Evolutionary conservation across 2,329 filamentous ascomycete species (phyloP).

Genomic region (Colletotrichum tabaci): DNA sequence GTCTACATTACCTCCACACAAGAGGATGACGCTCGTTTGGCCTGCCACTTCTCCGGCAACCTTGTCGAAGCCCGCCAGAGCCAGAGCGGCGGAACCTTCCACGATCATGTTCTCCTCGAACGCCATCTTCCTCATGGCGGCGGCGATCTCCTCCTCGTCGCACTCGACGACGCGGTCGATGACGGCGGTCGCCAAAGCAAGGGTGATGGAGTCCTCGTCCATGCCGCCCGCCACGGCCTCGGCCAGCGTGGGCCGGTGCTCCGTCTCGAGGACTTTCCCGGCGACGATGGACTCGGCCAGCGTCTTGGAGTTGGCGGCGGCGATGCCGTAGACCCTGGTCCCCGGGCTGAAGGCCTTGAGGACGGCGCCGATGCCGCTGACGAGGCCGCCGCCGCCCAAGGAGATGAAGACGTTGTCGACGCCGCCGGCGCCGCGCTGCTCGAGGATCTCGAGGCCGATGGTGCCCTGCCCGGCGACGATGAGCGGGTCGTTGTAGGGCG

Average conservation of each 20-base stretch:
- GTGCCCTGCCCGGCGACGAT: constrained; percentile 44
- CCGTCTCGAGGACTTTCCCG: constrained; percentile 44
- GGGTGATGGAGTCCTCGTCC: constrained; percentile 45
- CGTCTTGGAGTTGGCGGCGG: constrained; percentile 44
- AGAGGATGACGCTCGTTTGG: constrained; percentile 43
- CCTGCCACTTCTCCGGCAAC: constrained; percentile 29
- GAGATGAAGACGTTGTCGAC: constrained; percentile 46
- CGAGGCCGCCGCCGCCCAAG: constrained; percentile 46
- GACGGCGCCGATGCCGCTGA: constrained; percentile 46
- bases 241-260: constrained; percentile 45
- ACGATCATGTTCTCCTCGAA: constrained; percentile 47
- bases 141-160: constrained; percentile 42
- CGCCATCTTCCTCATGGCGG: constrained; percentile 37
- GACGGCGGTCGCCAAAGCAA: constrained; percentile 43
- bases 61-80: constrained; percentile 45
- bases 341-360: constrained; percentile 45
- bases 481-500: constrained; percentile 46
- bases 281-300: constrained; percentile 45
- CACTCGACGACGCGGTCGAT: constrained; percentile 46
- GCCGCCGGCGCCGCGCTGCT: constrained; percentile 41
- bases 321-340: constrained; percentile 43
- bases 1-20: constrained; percentile 44
- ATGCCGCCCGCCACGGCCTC: constrained; percentile 47
- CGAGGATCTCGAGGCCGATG: constrained; percentile 45
- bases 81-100: constrained; percentile 45